phyloP scores from a whole-genome alignment of 1,139 yeast genomes.

The Kluyveromyces sp. region DNA sequence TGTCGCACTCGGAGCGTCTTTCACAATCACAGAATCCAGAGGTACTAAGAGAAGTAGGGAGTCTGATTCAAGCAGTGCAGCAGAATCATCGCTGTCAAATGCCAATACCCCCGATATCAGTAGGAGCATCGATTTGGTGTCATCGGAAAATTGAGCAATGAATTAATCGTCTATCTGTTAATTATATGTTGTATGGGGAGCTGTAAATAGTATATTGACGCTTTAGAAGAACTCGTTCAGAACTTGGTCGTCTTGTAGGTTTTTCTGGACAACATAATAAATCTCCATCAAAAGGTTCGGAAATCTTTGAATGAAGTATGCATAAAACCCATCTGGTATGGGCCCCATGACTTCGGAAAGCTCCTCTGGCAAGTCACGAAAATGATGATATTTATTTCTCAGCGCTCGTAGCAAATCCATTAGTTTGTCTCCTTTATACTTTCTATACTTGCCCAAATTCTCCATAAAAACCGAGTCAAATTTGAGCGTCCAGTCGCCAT shows the following conservation, averaged over 20 bases:
- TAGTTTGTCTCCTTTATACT: constrained; percentile 68
- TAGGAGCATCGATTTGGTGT: not conserved
- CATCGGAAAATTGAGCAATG: not conserved
- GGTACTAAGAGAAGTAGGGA: constrained; percentile 4
- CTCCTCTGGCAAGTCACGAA: constrained; percentile 71
- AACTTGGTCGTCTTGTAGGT: constrained; percentile 54
- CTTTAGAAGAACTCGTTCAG: constrained; percentile 45
- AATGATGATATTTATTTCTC: constrained; percentile 89
- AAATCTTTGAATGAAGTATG: constrained; percentile 64
- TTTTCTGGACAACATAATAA: constrained; percentile 55
- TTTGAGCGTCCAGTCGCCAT: constrained; percentile 70
- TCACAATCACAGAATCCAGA: not conserved
- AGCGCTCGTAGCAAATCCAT: constrained; percentile 85
- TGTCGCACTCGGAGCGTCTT: not conserved
- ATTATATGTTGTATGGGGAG: not conserved
- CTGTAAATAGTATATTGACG: not conserved
- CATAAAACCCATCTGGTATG: constrained; percentile 75
- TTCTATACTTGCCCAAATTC: constrained; percentile 83
- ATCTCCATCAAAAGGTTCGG: constrained; percentile 75
- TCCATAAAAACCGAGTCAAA: constrained; percentile 68
- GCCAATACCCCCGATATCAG: not conserved
- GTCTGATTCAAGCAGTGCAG: not conserved
- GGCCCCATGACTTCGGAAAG: constrained; percentile 63
- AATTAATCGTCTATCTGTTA: not conserved
- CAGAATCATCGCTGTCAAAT: not conserved